These are phyloP conservation scores for Apiospora koreana DNA, from an alignment of 2,329 filamentous ascomycete genomes.

Conservation along the genomic window DNA sequence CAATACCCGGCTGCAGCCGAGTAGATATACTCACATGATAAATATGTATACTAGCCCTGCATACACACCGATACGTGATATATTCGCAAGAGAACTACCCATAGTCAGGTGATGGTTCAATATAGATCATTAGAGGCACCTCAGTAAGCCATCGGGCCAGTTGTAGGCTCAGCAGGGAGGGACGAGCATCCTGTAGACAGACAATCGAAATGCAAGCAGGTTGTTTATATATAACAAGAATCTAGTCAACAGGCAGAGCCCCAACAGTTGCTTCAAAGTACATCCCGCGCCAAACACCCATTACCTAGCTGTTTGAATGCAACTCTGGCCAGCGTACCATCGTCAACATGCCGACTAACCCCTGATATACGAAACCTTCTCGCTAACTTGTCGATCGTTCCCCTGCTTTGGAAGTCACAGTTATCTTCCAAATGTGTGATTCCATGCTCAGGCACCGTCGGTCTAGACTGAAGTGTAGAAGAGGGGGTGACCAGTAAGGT, in stretches of 20 bases:
- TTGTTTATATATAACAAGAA: background rate
- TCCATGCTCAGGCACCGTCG: background rate
- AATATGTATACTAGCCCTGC: background rate
- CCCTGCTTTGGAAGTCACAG: background rate
- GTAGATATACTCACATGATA: background rate
- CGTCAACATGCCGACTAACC: background rate
- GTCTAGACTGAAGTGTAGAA: background rate
- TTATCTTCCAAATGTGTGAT: background rate
- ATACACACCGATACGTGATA: background rate
- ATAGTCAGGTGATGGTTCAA: background rate
- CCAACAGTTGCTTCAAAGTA: background rate
- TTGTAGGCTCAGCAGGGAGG: background rate
- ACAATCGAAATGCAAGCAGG: background rate
- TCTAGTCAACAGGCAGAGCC: no score
- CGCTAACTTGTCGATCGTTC: background rate
- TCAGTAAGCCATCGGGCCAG: no score
- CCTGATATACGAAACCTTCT: background rate
- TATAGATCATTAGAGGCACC: background rate
- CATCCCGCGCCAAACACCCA: background rate
- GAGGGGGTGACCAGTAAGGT: background rate
- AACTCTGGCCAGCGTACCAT: background rate
- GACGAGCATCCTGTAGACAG: background rate
- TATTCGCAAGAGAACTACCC: background rate
- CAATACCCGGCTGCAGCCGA: background rate
- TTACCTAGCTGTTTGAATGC: background rate